Base-by-base conservation (phyloP, 2,329 filamentous ascomycete species). In the Neopestalotiopsis clavispora region DNA sequence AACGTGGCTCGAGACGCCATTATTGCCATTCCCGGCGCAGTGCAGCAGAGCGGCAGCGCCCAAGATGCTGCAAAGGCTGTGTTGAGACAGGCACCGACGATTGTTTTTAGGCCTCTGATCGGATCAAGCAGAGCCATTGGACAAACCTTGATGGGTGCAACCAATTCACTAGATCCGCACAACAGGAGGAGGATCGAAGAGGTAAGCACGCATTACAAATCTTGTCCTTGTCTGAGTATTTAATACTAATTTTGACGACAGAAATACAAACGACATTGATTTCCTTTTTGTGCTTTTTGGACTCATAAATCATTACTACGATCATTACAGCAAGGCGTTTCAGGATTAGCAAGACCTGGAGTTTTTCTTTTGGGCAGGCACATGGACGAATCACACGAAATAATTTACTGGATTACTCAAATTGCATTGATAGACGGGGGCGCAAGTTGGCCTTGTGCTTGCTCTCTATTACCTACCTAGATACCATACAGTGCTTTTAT, bases 11-110 rank as follows among this genome's bases (percentile, higher is more conserved):
- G 91, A 68, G 94, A 99, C 80, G 96, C 95, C 10, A 94, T 99
- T 69, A 95, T 99, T 74, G 96, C 95, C 1, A 94, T 99, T 32
- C 95, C 96, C 0, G 93, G 92, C 0, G 95, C 98, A 78, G 89
- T 97, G 0, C 91, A 97, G 85, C 94, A 98, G 75, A 94, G 92
- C 75, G 89, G 90, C 28, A 94, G 90, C 69, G 95, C 95, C 0
- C 89, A 90, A 57, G 94, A 93, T 1, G 94, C 93, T 1, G 94
- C 94, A 14, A 90, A 85, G 75, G 95, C 92, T 1, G 90, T 99
- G 20, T 86, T 91, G 70, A 91, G 88, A 78, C 89, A 93, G 74
- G 94, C 95, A 38, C 96, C 96, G n/a, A 98, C 95, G 0, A 94
- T 98, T 23, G 92, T 99, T 65, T 89, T 99, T 73, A 86, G 95